Conservation (phyloP, 106 monocot genomes). For the Platanthera guangdongensis region DNA sequence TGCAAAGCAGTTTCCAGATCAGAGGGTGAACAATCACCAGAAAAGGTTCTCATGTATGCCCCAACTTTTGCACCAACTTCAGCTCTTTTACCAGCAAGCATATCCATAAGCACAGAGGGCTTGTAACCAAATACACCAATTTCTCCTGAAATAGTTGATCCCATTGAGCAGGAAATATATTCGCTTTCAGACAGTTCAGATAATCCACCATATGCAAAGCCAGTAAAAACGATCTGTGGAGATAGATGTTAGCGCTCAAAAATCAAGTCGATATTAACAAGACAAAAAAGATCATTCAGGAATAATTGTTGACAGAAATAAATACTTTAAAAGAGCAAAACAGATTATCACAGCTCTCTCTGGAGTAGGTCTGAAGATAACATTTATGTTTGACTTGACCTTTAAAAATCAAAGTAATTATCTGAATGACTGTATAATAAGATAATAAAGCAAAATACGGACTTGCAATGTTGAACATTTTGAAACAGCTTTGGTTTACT, state of each 20-base stretch:
- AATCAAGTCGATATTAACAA: background rate
- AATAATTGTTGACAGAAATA: background rate
- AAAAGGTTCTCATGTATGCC: constrained; percentile 94
- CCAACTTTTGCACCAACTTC: constrained; percentile 90
- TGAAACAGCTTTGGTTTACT: no score
- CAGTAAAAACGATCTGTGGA: constrained; percentile 88
- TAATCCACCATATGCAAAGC: constrained; percentile 95
- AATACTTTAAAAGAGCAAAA: background rate
- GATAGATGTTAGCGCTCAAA: background rate
- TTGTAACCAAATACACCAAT: constrained; percentile 96
- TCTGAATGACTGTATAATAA: background rate
- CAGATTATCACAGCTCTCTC: background rate
- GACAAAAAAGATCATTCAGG: background rate
- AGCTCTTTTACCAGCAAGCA: constrained; percentile 99
- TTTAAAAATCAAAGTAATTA: background rate
- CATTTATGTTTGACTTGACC: background rate
- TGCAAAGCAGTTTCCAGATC: constrained; percentile 99
- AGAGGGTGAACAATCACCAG: constrained; percentile 94
- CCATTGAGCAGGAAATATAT: constrained; percentile 96
- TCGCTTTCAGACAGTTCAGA: constrained; percentile 95
- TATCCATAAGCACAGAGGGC: constrained; percentile 96
- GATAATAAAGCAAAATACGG: no score
- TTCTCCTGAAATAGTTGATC: constrained; percentile 90
- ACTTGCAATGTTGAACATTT: no score
- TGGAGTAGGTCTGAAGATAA: background rate